phyloP scores from a whole-genome alignment of 306 rosid genomes.

The Quercus parvula region DNA sequence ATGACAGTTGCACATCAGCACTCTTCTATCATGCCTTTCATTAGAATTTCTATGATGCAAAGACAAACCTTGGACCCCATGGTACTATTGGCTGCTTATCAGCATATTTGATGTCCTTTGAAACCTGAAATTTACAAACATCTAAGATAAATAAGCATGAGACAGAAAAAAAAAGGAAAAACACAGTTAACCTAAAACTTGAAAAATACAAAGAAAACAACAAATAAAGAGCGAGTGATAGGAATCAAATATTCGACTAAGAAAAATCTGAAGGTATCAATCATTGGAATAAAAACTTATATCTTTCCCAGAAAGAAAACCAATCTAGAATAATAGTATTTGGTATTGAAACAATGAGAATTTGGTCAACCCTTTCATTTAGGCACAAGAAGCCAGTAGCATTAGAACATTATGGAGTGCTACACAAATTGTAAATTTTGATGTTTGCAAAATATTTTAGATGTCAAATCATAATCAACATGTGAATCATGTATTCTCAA shows the following conservation, averaged over 20 bases:
- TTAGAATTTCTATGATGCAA: constrained; percentile 19
- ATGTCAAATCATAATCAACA: background rate
- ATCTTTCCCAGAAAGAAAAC: background rate
- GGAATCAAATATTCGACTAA: background rate
- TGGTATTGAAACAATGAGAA: background rate
- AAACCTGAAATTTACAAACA: constrained; percentile 54
- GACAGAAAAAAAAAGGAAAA: background rate
- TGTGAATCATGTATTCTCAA: constrained; percentile 6
- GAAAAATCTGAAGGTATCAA: background rate
- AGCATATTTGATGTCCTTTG: constrained; percentile 94
- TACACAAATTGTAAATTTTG: background rate
- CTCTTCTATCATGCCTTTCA: background rate
- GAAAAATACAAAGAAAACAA: background rate
- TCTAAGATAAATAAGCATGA: constrained; percentile 15
- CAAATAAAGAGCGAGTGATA: background rate
- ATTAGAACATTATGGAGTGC: background rate
- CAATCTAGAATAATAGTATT: background rate
- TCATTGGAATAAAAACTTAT: background rate
- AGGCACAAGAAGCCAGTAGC: background rate
- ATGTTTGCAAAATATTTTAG: background rate
- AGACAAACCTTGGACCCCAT: constrained; percentile 95
- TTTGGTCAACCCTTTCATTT: background rate
- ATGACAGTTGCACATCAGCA: background rate
- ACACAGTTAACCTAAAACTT: background rate
- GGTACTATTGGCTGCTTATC: constrained; percentile 95